Base-by-base conservation (phyloP, 2,329 filamentous ascomycete genomes). In the Apiospora hydei region DNA sequence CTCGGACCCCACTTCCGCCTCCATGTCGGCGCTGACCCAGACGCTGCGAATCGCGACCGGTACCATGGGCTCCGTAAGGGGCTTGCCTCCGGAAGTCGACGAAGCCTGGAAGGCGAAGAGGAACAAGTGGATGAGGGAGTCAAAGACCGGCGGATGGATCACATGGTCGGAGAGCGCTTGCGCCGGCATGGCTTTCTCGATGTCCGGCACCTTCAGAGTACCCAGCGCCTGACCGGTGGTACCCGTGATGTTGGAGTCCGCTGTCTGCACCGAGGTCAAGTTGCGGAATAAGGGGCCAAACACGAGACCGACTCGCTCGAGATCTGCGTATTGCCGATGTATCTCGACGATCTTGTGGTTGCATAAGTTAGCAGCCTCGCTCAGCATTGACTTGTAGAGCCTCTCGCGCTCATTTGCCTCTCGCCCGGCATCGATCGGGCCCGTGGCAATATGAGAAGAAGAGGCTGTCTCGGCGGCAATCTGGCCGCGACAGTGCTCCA, bases 91-190 rank as follows among this genome's bases (percentile, higher is more conserved):
- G 7, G 44, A 49, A 13, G 68, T 69, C 0, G 68, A 69, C 4
- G 68, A 69, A 14, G 68, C 68, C 47, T 69, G 68, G 47, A 69
- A 69, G 21, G 68, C 68, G 34, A 69, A 69, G 44, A 69, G 47
- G 68, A 69, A 69, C 3, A 69, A 18, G 47, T 69, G 68, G 34
- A 69, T 69, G 21, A 69, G 46, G 34, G 68, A 69, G 34, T 69
- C 68, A 10, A 69, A 69, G 34, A 69, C 46, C 0, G 68, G 68
- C 1, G 68, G 68, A 18, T 69, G 68, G 26, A 69, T 49, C 3
- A 69, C 68, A 24, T 69, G 68, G 26, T 49, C 26, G 3, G 68
- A 51, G 8, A 69, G 24, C 6, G 68, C 68, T 34, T 69, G 68
- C 14, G 68, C 68, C 8, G 68, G 68, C 68, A 69, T 69, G 4